Conservation (phyloP, 768 basidiomycete species). For the Gymnopilus dilepis region DNA sequence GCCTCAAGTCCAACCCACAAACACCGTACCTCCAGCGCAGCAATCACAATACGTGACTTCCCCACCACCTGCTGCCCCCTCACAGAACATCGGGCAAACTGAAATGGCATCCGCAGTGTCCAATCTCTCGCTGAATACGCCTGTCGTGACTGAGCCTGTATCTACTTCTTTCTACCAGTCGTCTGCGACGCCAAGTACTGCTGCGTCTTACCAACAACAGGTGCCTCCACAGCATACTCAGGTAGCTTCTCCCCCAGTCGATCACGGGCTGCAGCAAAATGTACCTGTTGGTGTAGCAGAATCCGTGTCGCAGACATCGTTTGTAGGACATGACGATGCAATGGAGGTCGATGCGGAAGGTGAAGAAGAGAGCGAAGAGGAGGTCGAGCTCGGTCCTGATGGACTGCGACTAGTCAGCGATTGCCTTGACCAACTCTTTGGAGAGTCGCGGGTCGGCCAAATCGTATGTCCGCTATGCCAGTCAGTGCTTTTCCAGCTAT, state of each 20-base stretch:
- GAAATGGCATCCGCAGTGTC: not conserved
- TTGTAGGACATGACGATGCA: not conserved
- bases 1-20: not conserved
- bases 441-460: constrained; percentile 33
- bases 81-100: not conserved
- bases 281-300: not conserved
- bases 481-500: constrained; percentile 40
- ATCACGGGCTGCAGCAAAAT: not conserved
- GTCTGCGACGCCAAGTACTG: not conserved
- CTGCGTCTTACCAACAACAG: not conserved
- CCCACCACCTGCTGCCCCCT: not conserved
- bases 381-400: constrained; percentile 45
- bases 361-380: constrained; percentile 41
- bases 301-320: not conserved
- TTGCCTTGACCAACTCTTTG: constrained; percentile 50
- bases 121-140: not conserved
- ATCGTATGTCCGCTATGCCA: constrained; percentile 56
- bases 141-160: not conserved
- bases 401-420: constrained; percentile 45
- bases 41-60: not conserved
- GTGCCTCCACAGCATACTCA: not conserved
- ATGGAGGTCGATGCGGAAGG: constrained; percentile 26
- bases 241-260: not conserved
- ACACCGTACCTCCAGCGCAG: not conserved
- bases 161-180: not conserved